phyloP scores from a whole-genome alignment of 345 rosid species.

The Clausena lansium region DNA sequence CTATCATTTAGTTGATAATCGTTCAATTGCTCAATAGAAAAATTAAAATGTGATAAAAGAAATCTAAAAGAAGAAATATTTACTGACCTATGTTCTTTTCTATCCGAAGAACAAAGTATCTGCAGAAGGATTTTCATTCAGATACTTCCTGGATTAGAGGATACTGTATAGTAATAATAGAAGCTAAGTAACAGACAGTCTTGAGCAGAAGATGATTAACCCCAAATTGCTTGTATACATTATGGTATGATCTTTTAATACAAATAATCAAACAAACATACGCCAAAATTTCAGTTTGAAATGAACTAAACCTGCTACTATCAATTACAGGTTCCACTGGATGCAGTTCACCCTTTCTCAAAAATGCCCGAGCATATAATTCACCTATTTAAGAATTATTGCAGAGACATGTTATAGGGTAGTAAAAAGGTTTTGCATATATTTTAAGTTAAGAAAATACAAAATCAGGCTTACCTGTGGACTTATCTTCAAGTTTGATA shows the following conservation, averaged over 20 bases:
- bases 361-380: slow-evolving; percentile 89
- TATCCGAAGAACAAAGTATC: slow-evolving; percentile 97
- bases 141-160: slow-evolving; percentile 8
- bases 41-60: background rate
- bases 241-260: background rate
- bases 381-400: slow-evolving; percentile 48
- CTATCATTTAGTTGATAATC: background rate
- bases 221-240: background rate
- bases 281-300: slow-evolving; percentile 21
- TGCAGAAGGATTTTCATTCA: slow-evolving; percentile 40
- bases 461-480: slow-evolving; percentile 47
- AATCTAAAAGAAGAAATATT: slow-evolving; percentile 14
- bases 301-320: slow-evolving; percentile 79
- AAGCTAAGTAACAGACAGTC: background rate
- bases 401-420: background rate
- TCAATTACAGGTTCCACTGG: slow-evolving; percentile 98
- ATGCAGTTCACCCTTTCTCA: slow-evolving; percentile 88
- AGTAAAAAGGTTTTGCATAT: background rate
- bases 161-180: background rate
- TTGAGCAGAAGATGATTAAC: background rate
- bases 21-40: background rate
- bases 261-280: background rate
- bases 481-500: slow-evolving; percentile 90
- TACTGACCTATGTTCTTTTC: slow-evolving; percentile 93
- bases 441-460: slow-evolving; percentile 16